Evolutionary conservation across 495 filamentous ascomycete genomes (phyloP).

Genomic region (Podospora bellae-mahoneyi): DNA sequence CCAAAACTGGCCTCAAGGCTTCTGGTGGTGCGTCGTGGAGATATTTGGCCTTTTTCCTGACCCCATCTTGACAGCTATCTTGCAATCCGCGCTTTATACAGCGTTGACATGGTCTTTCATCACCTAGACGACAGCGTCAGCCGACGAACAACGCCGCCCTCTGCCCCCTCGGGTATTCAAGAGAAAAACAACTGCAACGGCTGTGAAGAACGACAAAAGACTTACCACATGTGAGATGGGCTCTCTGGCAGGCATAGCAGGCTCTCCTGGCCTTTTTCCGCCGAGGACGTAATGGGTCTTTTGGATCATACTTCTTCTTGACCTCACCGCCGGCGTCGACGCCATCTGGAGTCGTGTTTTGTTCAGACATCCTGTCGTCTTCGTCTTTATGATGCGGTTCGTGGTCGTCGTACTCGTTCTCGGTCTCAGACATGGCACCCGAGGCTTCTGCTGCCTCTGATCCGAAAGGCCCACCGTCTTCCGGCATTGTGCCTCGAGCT

Average conservation of each 20-base stretch:
- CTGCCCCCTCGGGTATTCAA: not conserved
- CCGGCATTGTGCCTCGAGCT: conserved; percentile 46
- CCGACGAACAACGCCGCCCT: not conserved
- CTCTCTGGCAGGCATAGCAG: conserved; percentile 94
- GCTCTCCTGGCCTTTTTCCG: conserved; percentile 95
- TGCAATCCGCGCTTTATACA: conserved; percentile 91
- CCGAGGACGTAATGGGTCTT: conserved; percentile 81
- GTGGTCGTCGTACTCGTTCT: conserved; percentile 51
- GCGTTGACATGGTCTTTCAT: conserved; percentile 84
- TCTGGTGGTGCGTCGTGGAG: conserved; percentile 92
- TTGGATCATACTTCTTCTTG: conserved; percentile 66
- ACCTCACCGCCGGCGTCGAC: conserved; percentile 44
- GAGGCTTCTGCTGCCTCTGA: conserved; percentile 50
- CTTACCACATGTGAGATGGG: conserved; percentile 97
- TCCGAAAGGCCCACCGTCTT: conserved; percentile 42
- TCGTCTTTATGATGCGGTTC: conserved; percentile 48
- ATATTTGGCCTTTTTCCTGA: conserved; percentile 98
- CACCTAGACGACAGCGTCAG: conserved; percentile 37
- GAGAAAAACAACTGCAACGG: not conserved
- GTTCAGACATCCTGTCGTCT: conserved; percentile 59
- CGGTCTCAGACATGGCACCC: conserved; percentile 54
- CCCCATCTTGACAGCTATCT: conserved; percentile 88
- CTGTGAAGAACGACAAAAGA: conserved; percentile 6
- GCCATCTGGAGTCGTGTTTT: conserved; percentile 44
- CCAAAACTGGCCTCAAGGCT: conserved; percentile 52